Conservation (phyloP, 2,329 filamentous ascomycete species). For the Penicillium sp. region DNA sequence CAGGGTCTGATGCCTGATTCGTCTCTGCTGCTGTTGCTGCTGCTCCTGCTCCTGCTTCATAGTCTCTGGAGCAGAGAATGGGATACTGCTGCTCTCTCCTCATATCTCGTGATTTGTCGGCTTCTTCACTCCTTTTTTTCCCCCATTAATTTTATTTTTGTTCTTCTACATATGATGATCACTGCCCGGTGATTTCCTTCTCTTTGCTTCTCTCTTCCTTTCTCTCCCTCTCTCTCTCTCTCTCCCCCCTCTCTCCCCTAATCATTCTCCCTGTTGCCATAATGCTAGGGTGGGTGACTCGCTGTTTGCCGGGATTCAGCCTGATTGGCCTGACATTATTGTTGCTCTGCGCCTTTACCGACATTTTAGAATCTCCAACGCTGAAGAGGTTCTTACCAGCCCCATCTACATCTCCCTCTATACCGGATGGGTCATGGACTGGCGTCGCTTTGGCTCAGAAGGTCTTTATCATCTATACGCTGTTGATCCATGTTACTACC, state of each 20-base stretch:
- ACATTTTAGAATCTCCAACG: constrained; percentile 16
- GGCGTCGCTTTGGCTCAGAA: constrained; percentile 28
- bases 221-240: background rate
- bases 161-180: background rate
- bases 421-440: constrained; percentile 14
- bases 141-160: too few relatives aligned
- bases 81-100: too few relatives aligned
- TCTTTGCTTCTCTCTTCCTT: background rate
- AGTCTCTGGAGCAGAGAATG: too few relatives aligned
- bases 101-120: too few relatives aligned
- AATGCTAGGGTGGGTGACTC: constrained; percentile 34
- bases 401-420: constrained; percentile 2
- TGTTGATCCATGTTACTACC: constrained; percentile 68
- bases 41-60: too few relatives aligned
- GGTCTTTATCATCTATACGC: constrained; percentile 66
- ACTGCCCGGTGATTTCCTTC: background rate
- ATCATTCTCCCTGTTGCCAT: constrained; percentile 1
- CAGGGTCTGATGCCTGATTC: background rate
- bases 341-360: constrained; percentile 27
- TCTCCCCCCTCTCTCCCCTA: background rate
- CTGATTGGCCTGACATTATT: constrained; percentile 28
- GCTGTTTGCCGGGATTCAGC: constrained; percentile 37
- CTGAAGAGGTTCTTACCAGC: constrained; percentile 22
- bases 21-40: too few relatives aligned
- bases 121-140: background rate